Percentiles rank a stretch among this genome's conserved stretches.
Conservation (phyloP, 768 basidiomycete species). For the Mycena latifolia region DNA sequence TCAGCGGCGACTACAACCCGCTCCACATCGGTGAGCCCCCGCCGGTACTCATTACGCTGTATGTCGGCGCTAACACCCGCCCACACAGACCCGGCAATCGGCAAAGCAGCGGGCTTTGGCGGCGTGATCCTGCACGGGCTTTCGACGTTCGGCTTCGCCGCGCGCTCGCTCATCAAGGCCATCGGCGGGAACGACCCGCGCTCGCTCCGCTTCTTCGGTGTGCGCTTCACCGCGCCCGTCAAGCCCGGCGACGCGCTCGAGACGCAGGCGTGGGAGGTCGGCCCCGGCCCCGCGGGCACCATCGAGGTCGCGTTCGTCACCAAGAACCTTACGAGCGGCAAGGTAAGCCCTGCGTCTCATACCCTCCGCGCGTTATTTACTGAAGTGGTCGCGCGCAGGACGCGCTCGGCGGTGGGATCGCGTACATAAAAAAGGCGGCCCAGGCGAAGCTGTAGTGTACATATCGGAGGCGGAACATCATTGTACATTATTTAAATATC, state of each 20-base stretch:
- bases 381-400: conserved; percentile 44
- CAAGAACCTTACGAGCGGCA: conserved; percentile 69
- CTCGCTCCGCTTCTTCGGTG: conserved; percentile 76
- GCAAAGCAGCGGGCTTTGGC: conserved; percentile 81
- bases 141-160: conserved; percentile 85
- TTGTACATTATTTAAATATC: too few species aligned
- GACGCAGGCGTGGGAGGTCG: conserved; percentile 85
- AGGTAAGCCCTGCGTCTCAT: conserved; percentile 53
- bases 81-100: conserved; percentile 74
- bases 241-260: conserved; percentile 86
- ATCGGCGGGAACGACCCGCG: conserved; percentile 72
- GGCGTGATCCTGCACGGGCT: conserved; percentile 90
- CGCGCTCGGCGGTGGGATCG: conserved; percentile 72
- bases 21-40: conserved; percentile 72
- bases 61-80: background rate
- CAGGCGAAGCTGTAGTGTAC: conserved; percentile 42
- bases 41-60: background rate
- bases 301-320: conserved; percentile 67
- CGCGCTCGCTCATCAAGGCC: conserved; percentile 76
- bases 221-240: conserved; percentile 86
- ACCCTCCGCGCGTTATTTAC: too few species aligned
- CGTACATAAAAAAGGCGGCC: conserved; percentile 66
- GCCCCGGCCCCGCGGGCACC: conserved; percentile 40
- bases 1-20: conserved; percentile 86
- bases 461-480: too few species aligned